Percentiles rank a stretch among this genome's conserved stretches.
These are phyloP conservation scores for Monosporascus cannonballus DNA, from an alignment of 2,329 filamentous ascomycete genomes.

Conservation along the genomic window DNA sequence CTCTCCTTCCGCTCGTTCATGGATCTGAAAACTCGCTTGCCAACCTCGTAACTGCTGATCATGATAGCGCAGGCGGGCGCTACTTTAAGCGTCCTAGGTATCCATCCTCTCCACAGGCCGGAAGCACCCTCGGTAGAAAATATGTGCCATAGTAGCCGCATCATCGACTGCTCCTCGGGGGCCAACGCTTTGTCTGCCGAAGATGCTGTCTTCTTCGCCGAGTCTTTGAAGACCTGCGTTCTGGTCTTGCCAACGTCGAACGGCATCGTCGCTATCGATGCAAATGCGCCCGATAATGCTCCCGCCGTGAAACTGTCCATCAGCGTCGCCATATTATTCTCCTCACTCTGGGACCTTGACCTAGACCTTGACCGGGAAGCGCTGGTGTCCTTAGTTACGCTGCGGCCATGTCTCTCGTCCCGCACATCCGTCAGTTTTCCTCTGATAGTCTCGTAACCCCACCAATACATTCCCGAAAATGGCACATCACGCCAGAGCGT, in stretches of 20 bases:
- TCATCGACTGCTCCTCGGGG: constrained; percentile 75
- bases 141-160: constrained; percentile 82
- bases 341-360: constrained; percentile 54
- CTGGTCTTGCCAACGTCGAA: constrained; percentile 98
- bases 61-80: constrained; percentile 97
- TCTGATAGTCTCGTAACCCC: constrained; percentile 85
- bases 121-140: constrained; percentile 74
- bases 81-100: constrained; percentile 86
- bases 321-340: constrained; percentile 72
- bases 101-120: constrained; percentile 88
- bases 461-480: constrained; percentile 97
- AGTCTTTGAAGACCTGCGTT: constrained; percentile 73
- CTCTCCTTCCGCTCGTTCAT: constrained; percentile 54
- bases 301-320: constrained; percentile 86
- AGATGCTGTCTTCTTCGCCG: constrained; percentile 25
- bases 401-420: constrained; percentile 41
- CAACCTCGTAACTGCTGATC: constrained; percentile 96
- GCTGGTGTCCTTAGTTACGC: constrained; percentile 29
- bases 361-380: constrained; percentile 34
- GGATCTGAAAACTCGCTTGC: constrained; percentile 77
- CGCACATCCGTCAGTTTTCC: constrained; percentile 64
- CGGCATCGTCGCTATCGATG: constrained; percentile 84
- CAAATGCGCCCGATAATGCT: constrained; percentile 73
- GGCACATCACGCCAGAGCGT: constrained; percentile 97
- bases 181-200: constrained; percentile 25